These are phyloP conservation scores for Daldinia bambusicola DNA, from an alignment of 495 filamentous ascomycete species.

Conservation along the genomic window DNA sequence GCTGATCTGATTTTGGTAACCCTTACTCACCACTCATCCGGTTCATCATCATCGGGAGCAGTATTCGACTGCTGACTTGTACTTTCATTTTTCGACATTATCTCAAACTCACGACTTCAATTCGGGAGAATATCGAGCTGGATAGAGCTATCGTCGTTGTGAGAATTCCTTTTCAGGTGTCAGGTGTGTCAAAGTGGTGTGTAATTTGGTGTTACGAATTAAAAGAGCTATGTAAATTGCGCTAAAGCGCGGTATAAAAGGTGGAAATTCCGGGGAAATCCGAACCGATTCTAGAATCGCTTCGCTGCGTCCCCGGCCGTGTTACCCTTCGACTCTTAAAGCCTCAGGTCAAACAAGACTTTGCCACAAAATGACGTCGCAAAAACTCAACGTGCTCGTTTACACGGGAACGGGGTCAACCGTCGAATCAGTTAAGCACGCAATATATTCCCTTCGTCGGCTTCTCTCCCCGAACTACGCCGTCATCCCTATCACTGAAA, in stretches of 20 bases:
- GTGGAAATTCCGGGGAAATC: constrained; percentile 39
- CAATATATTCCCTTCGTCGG: constrained; percentile 85
- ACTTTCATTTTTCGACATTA: constrained; percentile 64
- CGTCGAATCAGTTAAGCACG: constrained; percentile 87
- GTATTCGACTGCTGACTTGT: constrained; percentile 52
- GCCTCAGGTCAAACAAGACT: constrained; percentile 6
- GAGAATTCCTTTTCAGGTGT: constrained; percentile 4
- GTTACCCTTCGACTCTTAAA: background rate
- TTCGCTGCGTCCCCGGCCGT: constrained; percentile 13
- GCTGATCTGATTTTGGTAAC: background rate
- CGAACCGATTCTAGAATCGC: constrained; percentile 20
- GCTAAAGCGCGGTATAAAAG: constrained; percentile 35
- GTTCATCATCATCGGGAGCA: constrained; percentile 78
- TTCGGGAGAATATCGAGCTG: too few species aligned
- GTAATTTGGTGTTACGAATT: constrained; percentile 14
- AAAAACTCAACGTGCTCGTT: constrained; percentile 84
- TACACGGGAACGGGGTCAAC: constrained; percentile 90
- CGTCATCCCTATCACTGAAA: constrained; percentile 82
- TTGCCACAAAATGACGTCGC: constrained; percentile 63
- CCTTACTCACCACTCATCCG: constrained; percentile 91
- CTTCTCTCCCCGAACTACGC: constrained; percentile 94
- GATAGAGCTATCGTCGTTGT: background rate
- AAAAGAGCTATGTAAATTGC: constrained; percentile 17
- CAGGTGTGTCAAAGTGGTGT: constrained; percentile 13
- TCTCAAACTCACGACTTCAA: constrained; percentile 8